These are phyloP conservation scores for Elaeis guineensis DNA, from an alignment of 176 grass and related monocot species.

Conservation along the genomic window DNA sequence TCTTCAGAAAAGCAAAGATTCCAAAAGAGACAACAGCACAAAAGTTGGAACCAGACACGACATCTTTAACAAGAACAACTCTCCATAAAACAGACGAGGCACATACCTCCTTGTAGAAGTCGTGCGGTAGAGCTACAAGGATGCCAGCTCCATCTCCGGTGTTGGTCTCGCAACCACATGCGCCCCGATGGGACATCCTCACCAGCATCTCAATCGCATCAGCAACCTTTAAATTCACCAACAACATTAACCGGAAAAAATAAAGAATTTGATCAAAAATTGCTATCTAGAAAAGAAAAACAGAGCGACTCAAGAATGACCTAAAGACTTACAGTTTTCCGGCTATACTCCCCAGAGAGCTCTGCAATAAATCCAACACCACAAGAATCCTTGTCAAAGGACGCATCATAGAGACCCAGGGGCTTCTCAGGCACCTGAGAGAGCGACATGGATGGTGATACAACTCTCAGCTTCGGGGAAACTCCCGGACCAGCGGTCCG, in stretches of 20 bases:
- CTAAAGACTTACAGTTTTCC: constrained; percentile 57
- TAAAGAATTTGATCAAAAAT: too few species aligned
- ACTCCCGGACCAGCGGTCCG: constrained; percentile 21
- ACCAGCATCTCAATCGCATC: constrained; percentile 92
- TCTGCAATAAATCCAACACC: constrained; percentile 94
- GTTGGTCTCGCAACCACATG: constrained; percentile 90
- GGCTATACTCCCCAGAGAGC: constrained; percentile 60
- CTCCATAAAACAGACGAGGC: not conserved
- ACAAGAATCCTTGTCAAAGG: constrained; percentile 85
- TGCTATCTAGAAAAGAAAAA: not conserved
- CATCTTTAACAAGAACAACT: too few species aligned
- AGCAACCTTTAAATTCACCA: constrained; percentile 36
- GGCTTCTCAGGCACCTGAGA: constrained; percentile 68
- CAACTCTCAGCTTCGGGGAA: constrained; percentile 19
- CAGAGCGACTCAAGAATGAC: constrained; percentile 29
- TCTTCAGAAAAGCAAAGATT: too few species aligned
- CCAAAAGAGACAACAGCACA: too few species aligned
- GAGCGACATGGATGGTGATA: constrained; percentile 39
- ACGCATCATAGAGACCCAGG: constrained; percentile 82
- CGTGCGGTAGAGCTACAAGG: constrained; percentile 79
- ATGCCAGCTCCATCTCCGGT: constrained; percentile 96
- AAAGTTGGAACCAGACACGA: too few species aligned
- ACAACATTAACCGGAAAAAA: not conserved
- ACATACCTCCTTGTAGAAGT: constrained; percentile 57
- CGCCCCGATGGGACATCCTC: constrained; percentile 93